phyloP scores from a whole-genome alignment of 306 rosid species.

The Fragaria iinumae region DNA sequence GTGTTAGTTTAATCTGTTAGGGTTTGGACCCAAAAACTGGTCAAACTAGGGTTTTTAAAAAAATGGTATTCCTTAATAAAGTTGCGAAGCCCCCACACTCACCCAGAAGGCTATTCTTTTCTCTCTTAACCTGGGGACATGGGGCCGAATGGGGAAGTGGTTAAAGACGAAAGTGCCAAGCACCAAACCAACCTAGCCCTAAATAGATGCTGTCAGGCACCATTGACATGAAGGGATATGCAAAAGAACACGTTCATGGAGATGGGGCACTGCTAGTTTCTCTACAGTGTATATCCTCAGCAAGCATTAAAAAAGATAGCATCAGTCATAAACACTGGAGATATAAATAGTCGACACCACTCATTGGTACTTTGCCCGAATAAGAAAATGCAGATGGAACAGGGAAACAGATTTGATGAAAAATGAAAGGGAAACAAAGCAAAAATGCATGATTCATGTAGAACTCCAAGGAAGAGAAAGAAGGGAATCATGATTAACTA shows the following conservation, averaged over 20 bases:
- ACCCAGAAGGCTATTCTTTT: conserved; percentile 8
- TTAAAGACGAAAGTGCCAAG: conserved; percentile 10
- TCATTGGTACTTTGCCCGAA: not conserved
- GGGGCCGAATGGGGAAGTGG: not conserved
- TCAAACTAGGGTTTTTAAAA: conserved; percentile 25
- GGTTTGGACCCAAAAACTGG: conserved; percentile 17
- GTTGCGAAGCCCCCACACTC: conserved; percentile 21
- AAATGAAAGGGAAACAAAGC: not conserved
- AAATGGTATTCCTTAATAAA: conserved; percentile 6
- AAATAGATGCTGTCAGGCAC: conserved; percentile 31
- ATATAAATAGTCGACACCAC: not conserved
- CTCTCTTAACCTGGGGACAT: conserved; percentile 5
- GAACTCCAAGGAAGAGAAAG: not conserved
- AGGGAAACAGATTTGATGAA: not conserved
- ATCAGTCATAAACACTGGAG: conserved; percentile 5
- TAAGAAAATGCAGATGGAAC: not conserved
- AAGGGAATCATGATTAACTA: conserved; percentile 3
- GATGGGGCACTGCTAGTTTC: not conserved
- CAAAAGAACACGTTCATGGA: not conserved
- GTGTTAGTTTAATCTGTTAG: conserved; percentile 27
- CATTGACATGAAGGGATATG: not conserved
- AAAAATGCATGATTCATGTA: conserved; percentile 5
- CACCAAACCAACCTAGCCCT: conserved; percentile 22
- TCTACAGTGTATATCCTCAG: not conserved
- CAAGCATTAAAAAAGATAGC: conserved; percentile 1